Conservation (phyloP, 202 grass and related monocot genomes). For the Schoenoplectus triqueter region DNA sequence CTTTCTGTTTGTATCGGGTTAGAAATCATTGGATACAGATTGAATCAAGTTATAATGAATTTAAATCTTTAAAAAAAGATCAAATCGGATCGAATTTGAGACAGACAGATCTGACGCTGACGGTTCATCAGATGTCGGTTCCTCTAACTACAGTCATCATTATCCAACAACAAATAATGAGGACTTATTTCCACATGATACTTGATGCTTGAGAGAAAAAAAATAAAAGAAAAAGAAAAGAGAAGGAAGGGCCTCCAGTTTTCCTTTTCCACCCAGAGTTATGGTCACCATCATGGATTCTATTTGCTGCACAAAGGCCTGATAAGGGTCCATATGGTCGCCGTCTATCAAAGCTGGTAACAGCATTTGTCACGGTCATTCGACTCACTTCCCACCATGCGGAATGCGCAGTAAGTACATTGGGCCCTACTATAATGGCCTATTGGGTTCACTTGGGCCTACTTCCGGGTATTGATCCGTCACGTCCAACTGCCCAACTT, state of each 20-base stretch:
- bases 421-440: neutral
- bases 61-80: too few relatives aligned
- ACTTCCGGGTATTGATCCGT: neutral
- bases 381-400: constrained; percentile 17
- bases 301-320: neutral
- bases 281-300: neutral
- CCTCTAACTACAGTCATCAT: neutral
- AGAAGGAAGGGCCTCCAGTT: neutral
- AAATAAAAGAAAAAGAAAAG: neutral
- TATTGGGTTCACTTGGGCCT: neutral
- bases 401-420: neutral
- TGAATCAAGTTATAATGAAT: too few relatives aligned
- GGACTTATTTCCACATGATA: neutral
- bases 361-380: neutral
- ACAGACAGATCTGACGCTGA: too few relatives aligned
- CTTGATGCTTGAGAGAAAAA: neutral
- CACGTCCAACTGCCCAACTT: neutral
- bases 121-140: too few relatives aligned
- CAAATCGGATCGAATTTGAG: too few relatives aligned
- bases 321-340: neutral
- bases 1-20: too few relatives aligned
- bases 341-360: neutral
- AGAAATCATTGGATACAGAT: too few relatives aligned
- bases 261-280: neutral
- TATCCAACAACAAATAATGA: neutral